Conservation (phyloP, 2,329 filamentous ascomycete species). For the Thielaviopsis euricoi region DNA sequence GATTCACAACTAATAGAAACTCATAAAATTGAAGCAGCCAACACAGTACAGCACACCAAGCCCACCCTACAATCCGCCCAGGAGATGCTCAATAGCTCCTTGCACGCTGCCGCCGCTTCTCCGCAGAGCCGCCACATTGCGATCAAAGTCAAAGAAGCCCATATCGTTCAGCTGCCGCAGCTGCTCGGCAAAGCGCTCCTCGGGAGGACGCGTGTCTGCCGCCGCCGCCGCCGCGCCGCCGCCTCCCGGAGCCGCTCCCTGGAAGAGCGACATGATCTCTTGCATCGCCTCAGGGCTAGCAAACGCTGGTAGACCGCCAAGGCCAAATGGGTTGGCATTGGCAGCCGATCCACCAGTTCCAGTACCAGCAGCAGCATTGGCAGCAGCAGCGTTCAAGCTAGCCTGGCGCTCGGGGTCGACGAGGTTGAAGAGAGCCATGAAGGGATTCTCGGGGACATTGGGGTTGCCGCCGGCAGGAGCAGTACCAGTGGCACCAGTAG, state of each 20-base stretch:
- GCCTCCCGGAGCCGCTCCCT: conserved; percentile 9
- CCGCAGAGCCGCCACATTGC: conserved; percentile 75
- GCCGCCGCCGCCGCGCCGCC: conserved; percentile 28
- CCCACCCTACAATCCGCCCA: conserved; percentile 20
- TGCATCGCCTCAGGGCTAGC: conserved; percentile 6
- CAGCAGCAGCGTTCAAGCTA: background rate
- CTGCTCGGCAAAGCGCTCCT: conserved; percentile 84
- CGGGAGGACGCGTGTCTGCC: conserved; percentile 70
- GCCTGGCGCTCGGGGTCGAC: conserved; percentile 4
- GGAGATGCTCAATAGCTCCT: conserved; percentile 66
- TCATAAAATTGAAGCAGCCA: background rate
- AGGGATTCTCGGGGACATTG: conserved; percentile 24
- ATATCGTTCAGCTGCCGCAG: conserved; percentile 91
- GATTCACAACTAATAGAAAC: background rate
- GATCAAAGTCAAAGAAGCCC: conserved; percentile 95
- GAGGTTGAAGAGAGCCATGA: conserved; percentile 15
- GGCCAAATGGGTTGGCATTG: conserved; percentile 6
- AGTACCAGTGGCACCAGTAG: conserved; percentile 7
- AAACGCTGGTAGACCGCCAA: background rate
- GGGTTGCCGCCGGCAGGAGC: background rate
- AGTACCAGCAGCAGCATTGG: background rate
- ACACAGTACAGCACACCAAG: too few species aligned
- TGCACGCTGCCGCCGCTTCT: conserved; percentile 87
- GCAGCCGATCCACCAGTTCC: background rate
- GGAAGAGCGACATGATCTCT: conserved; percentile 5